These are phyloP conservation scores for Epichloe baconii DNA, from an alignment of 2,329 filamentous ascomycete species.

Conservation along the genomic window DNA sequence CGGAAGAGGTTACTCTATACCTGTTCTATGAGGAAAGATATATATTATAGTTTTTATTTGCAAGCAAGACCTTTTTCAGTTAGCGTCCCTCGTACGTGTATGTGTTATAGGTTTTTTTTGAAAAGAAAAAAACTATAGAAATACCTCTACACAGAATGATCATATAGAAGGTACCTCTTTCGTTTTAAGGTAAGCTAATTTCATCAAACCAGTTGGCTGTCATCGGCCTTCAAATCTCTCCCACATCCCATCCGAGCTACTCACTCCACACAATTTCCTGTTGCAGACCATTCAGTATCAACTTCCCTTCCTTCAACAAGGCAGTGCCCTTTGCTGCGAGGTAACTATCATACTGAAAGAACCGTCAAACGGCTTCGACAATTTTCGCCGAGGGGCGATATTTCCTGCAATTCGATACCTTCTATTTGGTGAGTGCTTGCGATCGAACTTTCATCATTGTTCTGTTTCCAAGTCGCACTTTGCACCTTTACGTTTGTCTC, in stretches of 20 bases:
- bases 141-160: too few relatives aligned
- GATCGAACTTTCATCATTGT: background rate
- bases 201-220: background rate
- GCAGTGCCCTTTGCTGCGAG: background rate
- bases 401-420: background rate
- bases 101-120: too few relatives aligned
- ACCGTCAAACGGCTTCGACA: background rate
- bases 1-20: too few relatives aligned
- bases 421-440: background rate
- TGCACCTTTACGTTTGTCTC: background rate
- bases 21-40: too few relatives aligned
- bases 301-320: background rate
- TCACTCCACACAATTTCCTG: background rate
- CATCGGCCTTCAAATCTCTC: background rate
- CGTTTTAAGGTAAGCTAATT: too few relatives aligned
- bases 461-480: background rate
- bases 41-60: too few relatives aligned
- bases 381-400: background rate
- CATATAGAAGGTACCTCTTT: too few relatives aligned
- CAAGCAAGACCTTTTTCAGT: too few relatives aligned
- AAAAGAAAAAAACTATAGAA: too few relatives aligned
- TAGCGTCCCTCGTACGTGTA: too few relatives aligned
- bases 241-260: background rate
- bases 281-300: background rate
- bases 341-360: background rate